Percentiles rank a stretch among this genome's conserved stretches.
Conservation (phyloP, 1,139 yeast species). For the Candida sp. region DNA sequence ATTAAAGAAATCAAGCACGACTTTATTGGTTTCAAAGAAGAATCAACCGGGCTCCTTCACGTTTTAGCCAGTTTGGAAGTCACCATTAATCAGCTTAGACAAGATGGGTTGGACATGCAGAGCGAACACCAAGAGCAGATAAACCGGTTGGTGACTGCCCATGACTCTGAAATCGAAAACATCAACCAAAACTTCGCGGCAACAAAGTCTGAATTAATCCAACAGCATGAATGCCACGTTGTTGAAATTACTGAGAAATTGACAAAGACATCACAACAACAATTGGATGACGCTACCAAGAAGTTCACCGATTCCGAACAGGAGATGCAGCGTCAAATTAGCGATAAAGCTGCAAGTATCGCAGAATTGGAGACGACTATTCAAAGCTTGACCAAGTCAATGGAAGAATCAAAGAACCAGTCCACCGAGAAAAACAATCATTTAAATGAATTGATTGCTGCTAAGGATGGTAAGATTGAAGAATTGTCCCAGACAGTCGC, state of each 20-base stretch:
- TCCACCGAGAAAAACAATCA: background rate
- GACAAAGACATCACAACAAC: background rate
- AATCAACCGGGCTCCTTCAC: conserved; percentile 4
- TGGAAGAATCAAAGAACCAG: background rate
- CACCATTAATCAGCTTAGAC: conserved; percentile 3
- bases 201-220: background rate
- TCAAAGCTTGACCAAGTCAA: background rate
- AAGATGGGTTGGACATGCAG: background rate
- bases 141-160: background rate
- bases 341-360: background rate
- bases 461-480: conserved; percentile 6
- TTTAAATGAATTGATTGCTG: conserved; percentile 4
- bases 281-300: background rate
- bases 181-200: background rate
- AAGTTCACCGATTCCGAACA: background rate
- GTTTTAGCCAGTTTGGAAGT: conserved; percentile 5
- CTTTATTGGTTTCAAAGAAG: conserved; percentile 9
- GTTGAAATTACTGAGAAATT: conserved; percentile 1
- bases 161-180: background rate
- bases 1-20: conserved; percentile 12
- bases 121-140: background rate
- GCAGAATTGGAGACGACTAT: background rate
- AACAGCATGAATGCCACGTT: background rate
- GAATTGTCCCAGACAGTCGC: background rate
- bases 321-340: background rate